Evolutionary conservation across 1,284 basidiomycete species (phyloP), one percentile per base, ranked within the genome.

Genomic region (Microbotryomycetes sp.): DNA sequence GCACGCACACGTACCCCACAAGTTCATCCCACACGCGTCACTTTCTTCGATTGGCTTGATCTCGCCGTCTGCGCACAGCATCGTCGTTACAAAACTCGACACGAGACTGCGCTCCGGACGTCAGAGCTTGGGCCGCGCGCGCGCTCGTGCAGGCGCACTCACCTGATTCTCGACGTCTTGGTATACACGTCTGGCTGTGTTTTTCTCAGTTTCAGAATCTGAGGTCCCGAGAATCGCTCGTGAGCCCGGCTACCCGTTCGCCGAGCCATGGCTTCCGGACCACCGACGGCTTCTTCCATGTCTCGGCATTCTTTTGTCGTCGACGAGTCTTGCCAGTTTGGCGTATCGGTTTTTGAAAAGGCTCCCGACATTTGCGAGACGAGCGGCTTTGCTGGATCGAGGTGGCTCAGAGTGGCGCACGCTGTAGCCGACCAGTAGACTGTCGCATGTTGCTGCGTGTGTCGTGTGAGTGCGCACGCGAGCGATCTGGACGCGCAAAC

Each of bases 321-420:
- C 0, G 88, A 90, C 0, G 88, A 90, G 76, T 93, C 91, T 75
- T 93, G 90, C 91, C 91, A 93, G 72, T 92, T 93, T 16, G 90
- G 90, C 1, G 87, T 83, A 62, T 81, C 80, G 2, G 78, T 78
- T 21, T 85, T 76, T 4, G 88, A 86, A 75, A 93, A 91, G 0
- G 88, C 87, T 6, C 70, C 70, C 0, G 83, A 82, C 2, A 80
- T 69, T 63, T 80, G 79, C 0, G 64, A 35, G 0, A 77, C 75
- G 4, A 92, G 78, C 0, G 81, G 72, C 57, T 80, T 74, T 2
- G 71, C 66, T 1, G 84, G 66, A 70, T 86, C 79, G 47, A 91
- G 78, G 1, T 76, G 76, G 1, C 79, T 75, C 7, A 93, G 80
- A 5, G 83, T 72, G 0, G 64, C 57, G 50, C 81, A 78, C 0